Evolutionary conservation across 768 basidiomycete species (phyloP), one percentile per base, ranked within the genome.

Genomic region (Cystofilobasidium macerans): DNA sequence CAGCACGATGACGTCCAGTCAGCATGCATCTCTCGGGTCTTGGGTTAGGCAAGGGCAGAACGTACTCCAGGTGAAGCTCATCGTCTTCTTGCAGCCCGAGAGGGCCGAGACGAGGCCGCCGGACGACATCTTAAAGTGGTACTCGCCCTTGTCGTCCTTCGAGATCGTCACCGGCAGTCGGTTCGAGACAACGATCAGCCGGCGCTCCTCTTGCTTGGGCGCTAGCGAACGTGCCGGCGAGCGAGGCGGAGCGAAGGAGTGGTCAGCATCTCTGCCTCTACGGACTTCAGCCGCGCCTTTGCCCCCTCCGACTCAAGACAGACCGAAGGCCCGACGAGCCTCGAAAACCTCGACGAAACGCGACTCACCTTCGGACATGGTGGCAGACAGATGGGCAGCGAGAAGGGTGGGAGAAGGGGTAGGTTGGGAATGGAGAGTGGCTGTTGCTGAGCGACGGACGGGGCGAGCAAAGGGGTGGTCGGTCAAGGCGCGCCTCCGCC

Each of bases 71-170:
- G 90, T 95, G 78, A 99, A 98, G 76, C 83, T 86, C 82, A 98
- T 86, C 40, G 87, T 91, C 79, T 95, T 97, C 80, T 99, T 99
- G 83, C 92, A 94, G 56, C 95, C 94, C 28, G 88, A 87, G 70
- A 99, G 85, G 68, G 95, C 95, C 61, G 89, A 92, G 69, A 98
- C 95, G 69, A 99, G 87, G 62, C 95, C 95, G 33, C 95, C 95
- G 3, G 90, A 93, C 67, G 90, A 93, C 93, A 97, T 95, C 81
- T 76, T 77, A 84, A 95, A 98, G 80, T 93, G 89, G 77, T 93
- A 97, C 76, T 94, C 86, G 75, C 92, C 92, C 60, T 81, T 78
- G 18, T 83, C 85, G 83, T 97, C 93, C 79, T 91, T 94, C 76
- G 80, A 89, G 75, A 98, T 97, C 56, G 94, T 95, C 68, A 98